Evolutionary conservation across 2,329 filamentous ascomycete genomes (phyloP), one percentile per base, ranked within the genome.

Genomic region (Fusarium sp.): DNA sequence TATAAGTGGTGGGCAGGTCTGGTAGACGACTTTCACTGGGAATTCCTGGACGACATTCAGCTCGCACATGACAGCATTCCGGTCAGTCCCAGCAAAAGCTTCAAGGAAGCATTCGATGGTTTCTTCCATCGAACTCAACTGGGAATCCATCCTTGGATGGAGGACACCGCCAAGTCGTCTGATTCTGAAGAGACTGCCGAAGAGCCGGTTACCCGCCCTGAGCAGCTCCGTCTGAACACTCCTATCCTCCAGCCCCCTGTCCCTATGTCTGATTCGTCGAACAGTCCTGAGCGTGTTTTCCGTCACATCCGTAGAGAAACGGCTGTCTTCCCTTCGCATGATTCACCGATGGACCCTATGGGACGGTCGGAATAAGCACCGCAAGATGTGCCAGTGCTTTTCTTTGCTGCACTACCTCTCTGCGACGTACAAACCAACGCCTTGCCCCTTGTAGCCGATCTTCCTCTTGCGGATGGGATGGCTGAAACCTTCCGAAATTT

Each of bases 121-220:
- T 67, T 53, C 15, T 53, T 40, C 17, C 3, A 15, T 10, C 62
- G 40, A 4, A 49, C 56, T 8, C 44, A 43, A 2, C 43, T 66
- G 15, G 56, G 50, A 19, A 24, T 28, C 2, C 56, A 62, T 21
- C 39, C 46, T 12, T 66, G 62, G 63, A 39, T 49, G 39, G 12
- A 21, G n/a, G 12, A 20, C 1, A 1, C 24, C 10, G 11, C 15
- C 10, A n/a, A 24, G 14, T 30, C 32, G 7, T 11, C 14, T 28
- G 17, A 28, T 11, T 21, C 17, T 3, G 40, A 43, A 19, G 14
- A 9, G 10, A 10, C 9, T 3, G 4, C 12, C 1, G 15, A n/a
- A 10, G n/a, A 4, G 8, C 12, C 17, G 14, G 12, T 4, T 19
- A 3, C 6, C 14, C 36, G 14, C 4, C 12, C 48, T 3, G 36